Percentiles rank a stretch among this genome's conserved stretches.
These are phyloP conservation scores for Elsinoe arachidis DNA, from an alignment of 2,329 filamentous ascomycete genomes.

Conservation along the genomic window DNA sequence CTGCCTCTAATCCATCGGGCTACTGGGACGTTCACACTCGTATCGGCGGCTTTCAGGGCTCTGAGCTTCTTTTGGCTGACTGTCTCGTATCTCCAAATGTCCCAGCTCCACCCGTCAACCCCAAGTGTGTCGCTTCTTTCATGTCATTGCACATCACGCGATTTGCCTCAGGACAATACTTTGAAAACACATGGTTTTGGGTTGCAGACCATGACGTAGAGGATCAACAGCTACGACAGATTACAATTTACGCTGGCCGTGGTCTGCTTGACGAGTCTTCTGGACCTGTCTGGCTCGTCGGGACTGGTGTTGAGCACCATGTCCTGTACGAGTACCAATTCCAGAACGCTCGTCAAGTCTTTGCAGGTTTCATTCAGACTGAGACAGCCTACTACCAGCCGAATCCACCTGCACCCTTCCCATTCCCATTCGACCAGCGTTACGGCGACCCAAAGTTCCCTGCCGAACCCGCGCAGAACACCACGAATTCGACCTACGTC, in stretches of 20 bases:
- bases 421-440: slow-evolving; percentile 5
- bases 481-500: slow-evolving; percentile 55
- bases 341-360: slow-evolving; percentile 41
- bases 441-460: slow-evolving; percentile 23
- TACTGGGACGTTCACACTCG: slow-evolving; percentile 29
- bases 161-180: slow-evolving; percentile 39
- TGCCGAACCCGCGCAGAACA: slow-evolving; percentile 21
- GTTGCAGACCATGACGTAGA: slow-evolving; percentile 47
- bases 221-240: slow-evolving; percentile 31
- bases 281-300: slow-evolving; percentile 47
- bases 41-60: slow-evolving; percentile 29
- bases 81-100: slow-evolving; percentile 26
- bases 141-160: slow-evolving; percentile 41
- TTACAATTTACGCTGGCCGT: slow-evolving; percentile 39
- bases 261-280: slow-evolving; percentile 34
- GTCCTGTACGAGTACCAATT: slow-evolving; percentile 48
- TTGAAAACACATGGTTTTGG: slow-evolving; percentile 50
- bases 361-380: slow-evolving; percentile 20
- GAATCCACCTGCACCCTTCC: slow-evolving; percentile 28
- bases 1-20: slow-evolving; percentile 41
- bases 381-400: slow-evolving; percentile 21
- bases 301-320: slow-evolving; percentile 46
- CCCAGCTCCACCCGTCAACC: slow-evolving; percentile 30
- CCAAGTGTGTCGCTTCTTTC: slow-evolving; percentile 28
- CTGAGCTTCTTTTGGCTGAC: slow-evolving; percentile 32